Percentiles rank a stretch among this genome's conserved stretches.
phyloP scores from a whole-genome alignment of 139 green algal species.

The Chlamydomonas schloesseri region DNA sequence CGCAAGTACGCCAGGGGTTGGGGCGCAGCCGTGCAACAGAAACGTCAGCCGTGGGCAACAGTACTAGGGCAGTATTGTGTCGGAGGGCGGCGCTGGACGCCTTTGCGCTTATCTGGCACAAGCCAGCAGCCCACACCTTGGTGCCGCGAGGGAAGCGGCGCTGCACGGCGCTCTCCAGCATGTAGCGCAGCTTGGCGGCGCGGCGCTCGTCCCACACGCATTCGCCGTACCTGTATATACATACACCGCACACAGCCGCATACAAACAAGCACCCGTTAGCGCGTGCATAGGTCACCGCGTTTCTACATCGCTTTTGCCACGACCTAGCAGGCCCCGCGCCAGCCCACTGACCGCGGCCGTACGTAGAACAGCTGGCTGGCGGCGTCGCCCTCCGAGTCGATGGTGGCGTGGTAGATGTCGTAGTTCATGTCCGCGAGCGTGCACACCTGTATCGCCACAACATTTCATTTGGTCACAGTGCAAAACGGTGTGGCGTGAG shows the following conservation, averaged over 20 bases:
- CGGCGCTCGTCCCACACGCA: slow-evolving; percentile 63
- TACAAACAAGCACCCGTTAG: too few relatives aligned
- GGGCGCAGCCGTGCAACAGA: too few relatives aligned
- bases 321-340: too few relatives aligned
- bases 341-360: slow-evolving; percentile 49
- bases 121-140: slow-evolving; percentile 62
- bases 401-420: slow-evolving; percentile 96
- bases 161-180: slow-evolving; percentile 84
- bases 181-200: slow-evolving; percentile 77
- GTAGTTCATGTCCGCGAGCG: slow-evolving; percentile 93
- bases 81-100: too few relatives aligned
- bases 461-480: background rate
- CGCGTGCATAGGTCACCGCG: too few relatives aligned
- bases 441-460: slow-evolving; percentile 82
- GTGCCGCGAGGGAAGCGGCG: slow-evolving; percentile 82
- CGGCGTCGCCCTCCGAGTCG: slow-evolving; percentile 69
- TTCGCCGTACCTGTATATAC: slow-evolving; percentile 63
- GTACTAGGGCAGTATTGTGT: too few relatives aligned
- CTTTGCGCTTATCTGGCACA: too few relatives aligned
- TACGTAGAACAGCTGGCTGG: slow-evolving; percentile 83
- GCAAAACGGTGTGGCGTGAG: too few relatives aligned
- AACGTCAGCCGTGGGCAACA: too few relatives aligned
- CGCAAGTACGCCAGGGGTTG: background rate
- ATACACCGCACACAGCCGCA: background rate
- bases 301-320: too few relatives aligned